Percentiles rank a stretch among this genome's conserved stretches.
Evolutionary conservation across 176 grass and related monocot species (phyloP).

Genomic region (Raddia guianensis): DNA sequence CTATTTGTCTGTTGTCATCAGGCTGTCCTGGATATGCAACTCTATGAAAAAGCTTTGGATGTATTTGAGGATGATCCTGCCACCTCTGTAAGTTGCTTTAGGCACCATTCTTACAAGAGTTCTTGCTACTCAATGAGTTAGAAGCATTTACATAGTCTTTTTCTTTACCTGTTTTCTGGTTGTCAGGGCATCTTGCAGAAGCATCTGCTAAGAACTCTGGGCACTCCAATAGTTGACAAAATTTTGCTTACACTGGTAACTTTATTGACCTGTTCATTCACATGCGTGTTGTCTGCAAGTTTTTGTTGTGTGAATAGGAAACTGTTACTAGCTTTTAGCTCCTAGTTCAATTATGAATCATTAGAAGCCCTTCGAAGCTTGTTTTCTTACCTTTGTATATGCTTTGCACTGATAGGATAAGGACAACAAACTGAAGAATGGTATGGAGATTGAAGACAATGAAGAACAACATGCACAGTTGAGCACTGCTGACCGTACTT

Average conservation of each 20-base stretch:
- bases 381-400: conserved; percentile 28
- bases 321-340: neutral
- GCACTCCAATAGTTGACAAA: conserved; percentile 67
- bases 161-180: conserved; percentile 31
- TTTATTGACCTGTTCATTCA: conserved; percentile 2
- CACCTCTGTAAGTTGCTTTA: conserved; percentile 73
- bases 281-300: conserved; percentile 19
- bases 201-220: conserved; percentile 86
- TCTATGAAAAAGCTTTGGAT: conserved; percentile 94
- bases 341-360: conserved; percentile 14
- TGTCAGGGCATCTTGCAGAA: conserved; percentile 83
- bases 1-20: conserved; percentile 48
- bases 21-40: conserved; percentile 88
- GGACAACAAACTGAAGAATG: conserved; percentile 94
- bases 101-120: conserved; percentile 33
- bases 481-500: conserved; percentile 67
- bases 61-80: conserved; percentile 84
- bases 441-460: conserved; percentile 65
- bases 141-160: conserved; percentile 42
- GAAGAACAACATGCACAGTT: conserved; percentile 54
- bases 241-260: conserved; percentile 77
- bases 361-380: conserved; percentile 18
- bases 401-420: conserved; percentile 56
- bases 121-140: conserved; percentile 29
- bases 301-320: conserved; percentile 30